Evolutionary conservation across 1,284 basidiomycete genomes (phyloP), one percentile per base, ranked within the genome.

Genomic region (Rhodofomes roseus): DNA sequence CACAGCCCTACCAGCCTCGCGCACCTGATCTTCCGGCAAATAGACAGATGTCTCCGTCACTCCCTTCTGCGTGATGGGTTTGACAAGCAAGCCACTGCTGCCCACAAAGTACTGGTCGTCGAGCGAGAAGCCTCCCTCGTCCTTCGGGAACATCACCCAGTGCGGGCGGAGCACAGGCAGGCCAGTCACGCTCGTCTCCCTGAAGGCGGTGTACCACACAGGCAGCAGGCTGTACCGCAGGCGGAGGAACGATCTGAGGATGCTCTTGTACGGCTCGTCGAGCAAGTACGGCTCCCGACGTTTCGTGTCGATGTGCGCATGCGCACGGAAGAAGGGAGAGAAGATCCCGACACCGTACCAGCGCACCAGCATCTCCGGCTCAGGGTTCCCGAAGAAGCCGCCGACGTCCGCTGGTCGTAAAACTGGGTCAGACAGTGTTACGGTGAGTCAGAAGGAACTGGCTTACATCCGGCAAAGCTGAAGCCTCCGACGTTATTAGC

Each of bases 291-390:
- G 96, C 74, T 99, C 97, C 52, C 96, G 87, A 44, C 97, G 87
- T 78, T 98, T 99, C 46, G 96, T 97, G 74, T 99, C 97, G 68
- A 98, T 90, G 74, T 98, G 96, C 4, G 96, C 97, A 74, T 99
- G 97, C 0, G 96, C 96, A 56, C 96, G 87, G 89, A 99, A 96
- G 85, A 99, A 99, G 3, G 96, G 96, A 64, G 90, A 90, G 74
- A 98, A 97, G 12, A 90, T 87, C 29, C 96, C 97, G 39, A 96
- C 90, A 77, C 94, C 94, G 71, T 99, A 98, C 96, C 96, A 99
- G 40, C 97, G 84, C 8, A 96, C 89, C 31, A 99, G 87, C 86
- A 98, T 94, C 71, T 99, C 96, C 1, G 89, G 82, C 41, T 89
- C 84, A 0, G 97, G 96, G 74, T 99, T 97, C 53, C 96, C 96